phyloP scores from a whole-genome alignment of 139 green algal genomes.

The Chlorella sp. region DNA sequence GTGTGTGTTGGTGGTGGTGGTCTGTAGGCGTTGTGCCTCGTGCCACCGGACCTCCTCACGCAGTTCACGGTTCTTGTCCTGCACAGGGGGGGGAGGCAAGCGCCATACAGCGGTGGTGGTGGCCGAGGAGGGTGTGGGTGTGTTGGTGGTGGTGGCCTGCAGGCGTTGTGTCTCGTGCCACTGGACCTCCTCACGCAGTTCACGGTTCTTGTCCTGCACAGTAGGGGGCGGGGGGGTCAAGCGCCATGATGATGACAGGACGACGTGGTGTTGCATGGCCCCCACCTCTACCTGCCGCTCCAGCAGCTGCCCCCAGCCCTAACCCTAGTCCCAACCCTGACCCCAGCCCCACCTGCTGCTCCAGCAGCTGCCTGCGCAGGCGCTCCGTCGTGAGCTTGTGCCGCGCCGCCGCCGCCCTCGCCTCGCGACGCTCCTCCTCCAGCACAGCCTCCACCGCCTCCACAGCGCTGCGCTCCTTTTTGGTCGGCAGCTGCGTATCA shows the following conservation, averaged over 20 bases:
- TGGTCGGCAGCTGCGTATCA: constrained; percentile 53
- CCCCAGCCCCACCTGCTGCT: constrained; percentile 51
- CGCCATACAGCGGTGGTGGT: too few relatives aligned
- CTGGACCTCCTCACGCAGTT: constrained; percentile 67
- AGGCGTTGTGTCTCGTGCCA: constrained; percentile 66
- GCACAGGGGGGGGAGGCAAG: constrained; percentile 2
- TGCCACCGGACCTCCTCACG: constrained; percentile 68
- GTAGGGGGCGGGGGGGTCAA: background rate
- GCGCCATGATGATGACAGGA: too few relatives aligned
- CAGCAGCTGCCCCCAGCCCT: too few relatives aligned
- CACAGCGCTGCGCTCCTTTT: constrained; percentile 56
- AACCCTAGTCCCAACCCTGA: too few relatives aligned
- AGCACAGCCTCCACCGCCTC: constrained; percentile 53
- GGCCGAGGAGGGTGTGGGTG: too few relatives aligned
- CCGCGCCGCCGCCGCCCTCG: constrained; percentile 49
- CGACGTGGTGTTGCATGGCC: too few relatives aligned
- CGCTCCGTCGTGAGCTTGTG: constrained; percentile 78
- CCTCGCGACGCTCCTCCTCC: constrained; percentile 54
- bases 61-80: constrained; percentile 61
- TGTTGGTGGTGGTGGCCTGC: background rate
- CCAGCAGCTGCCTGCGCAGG: constrained; percentile 65
- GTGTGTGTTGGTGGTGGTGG: background rate
- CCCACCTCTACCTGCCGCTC: too few relatives aligned
- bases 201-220: constrained; percentile 48
- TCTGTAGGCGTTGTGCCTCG: constrained; percentile 51